phyloP scores from a whole-genome alignment of 176 grass and related monocot species.

The Oryza meyeriana region DNA sequence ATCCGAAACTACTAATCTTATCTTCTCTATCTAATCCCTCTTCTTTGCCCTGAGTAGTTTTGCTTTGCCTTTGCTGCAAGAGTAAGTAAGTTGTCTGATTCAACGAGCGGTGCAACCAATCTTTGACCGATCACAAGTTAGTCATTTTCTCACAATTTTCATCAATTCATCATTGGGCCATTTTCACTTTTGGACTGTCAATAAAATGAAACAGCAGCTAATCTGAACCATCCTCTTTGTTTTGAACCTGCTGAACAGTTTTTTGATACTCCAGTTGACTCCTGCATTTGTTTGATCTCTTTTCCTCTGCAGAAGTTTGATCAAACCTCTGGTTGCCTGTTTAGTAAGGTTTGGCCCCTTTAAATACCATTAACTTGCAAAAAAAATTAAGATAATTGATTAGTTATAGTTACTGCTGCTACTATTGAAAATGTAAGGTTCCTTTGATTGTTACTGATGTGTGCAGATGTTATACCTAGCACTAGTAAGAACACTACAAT shows the following conservation, averaged over 20 bases:
- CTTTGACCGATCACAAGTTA: slow-evolving; percentile 34
- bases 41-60: neutral
- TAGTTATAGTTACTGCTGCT: too few relatives aligned
- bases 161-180: neutral
- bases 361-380: neutral
- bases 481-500: too few relatives aligned
- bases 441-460: too few relatives aligned
- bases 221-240: neutral
- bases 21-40: neutral
- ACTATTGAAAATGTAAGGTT: too few relatives aligned
- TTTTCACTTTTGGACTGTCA: neutral
- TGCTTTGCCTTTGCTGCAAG: neutral
- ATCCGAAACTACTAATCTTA: neutral
- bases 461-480: too few relatives aligned
- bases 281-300: neutral
- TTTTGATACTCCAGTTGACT: neutral
- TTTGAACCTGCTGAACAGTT: neutral
- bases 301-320: neutral
- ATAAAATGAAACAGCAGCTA: neutral
- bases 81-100: neutral
- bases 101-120: neutral
- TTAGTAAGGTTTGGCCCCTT: neutral
- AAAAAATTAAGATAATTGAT: neutral
- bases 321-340: slow-evolving; percentile 10
- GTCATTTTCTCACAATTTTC: neutral